Conservation (phyloP, 2,329 filamentous ascomycete genomes). For the Scytalidium sp. region DNA sequence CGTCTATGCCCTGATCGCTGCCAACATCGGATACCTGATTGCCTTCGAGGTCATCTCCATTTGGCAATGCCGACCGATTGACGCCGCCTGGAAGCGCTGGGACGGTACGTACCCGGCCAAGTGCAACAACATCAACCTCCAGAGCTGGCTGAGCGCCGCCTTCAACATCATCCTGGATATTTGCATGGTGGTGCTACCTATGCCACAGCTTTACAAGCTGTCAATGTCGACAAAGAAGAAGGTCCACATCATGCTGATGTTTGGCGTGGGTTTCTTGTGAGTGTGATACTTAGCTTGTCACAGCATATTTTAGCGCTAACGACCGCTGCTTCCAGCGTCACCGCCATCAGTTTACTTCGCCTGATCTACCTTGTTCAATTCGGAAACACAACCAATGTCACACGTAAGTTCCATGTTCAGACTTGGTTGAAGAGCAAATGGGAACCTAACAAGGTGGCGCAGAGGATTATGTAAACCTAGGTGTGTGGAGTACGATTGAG, state of each 20-base stretch:
- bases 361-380: conserved; percentile 15
- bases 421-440: neutral
- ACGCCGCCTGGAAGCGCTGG: conserved; percentile 52
- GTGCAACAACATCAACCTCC: conserved; percentile 47
- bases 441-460: neutral
- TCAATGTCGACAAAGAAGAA: conserved; percentile 45
- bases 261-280: conserved; percentile 42
- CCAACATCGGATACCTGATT: conserved; percentile 3
- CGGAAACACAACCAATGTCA: conserved; percentile 16
- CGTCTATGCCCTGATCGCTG: conserved; percentile 3
- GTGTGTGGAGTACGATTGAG: conserved; percentile 19
- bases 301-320: neutral
- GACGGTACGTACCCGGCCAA: conserved; percentile 40
- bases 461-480: conserved; percentile 16
- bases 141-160: conserved; percentile 48
- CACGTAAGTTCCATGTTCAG: conserved; percentile 7
- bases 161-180: conserved; percentile 51
- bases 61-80: conserved; percentile 46
- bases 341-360: conserved; percentile 15
- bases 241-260: conserved; percentile 45
- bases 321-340: conserved; percentile 10
- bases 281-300: neutral
- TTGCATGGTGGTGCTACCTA: conserved; percentile 48
- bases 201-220: conserved; percentile 40
- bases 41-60: conserved; percentile 11